Percentiles rank a stretch among this genome's conserved stretches.
Evolutionary conservation across 2,329 filamentous ascomycete genomes (phyloP).

Genomic region (Cercospora sojina): DNA sequence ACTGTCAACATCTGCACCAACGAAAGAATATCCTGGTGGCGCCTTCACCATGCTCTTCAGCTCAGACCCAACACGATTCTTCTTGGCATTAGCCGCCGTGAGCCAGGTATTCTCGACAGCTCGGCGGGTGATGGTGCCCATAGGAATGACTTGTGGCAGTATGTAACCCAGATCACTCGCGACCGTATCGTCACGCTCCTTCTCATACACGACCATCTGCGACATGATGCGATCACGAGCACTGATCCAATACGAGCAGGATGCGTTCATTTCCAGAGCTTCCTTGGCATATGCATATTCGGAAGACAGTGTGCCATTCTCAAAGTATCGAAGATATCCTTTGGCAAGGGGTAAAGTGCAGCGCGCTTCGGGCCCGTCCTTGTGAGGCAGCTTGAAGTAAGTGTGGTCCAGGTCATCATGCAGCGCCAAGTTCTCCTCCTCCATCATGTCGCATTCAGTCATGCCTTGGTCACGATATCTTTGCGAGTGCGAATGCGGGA

Average conservation of each 20-base stretch:
- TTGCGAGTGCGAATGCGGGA: constrained; percentile 60
- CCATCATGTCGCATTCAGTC: constrained; percentile 70
- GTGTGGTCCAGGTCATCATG: constrained; percentile 63
- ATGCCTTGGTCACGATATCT: constrained; percentile 72
- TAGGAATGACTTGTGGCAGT: constrained; percentile 90
- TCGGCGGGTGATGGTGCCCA: constrained; percentile 93
- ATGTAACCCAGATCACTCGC: constrained; percentile 69
- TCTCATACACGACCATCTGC: constrained; percentile 90
- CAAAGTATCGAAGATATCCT: constrained; percentile 85
- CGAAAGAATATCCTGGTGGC: constrained; percentile 85
- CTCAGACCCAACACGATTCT: constrained; percentile 92
- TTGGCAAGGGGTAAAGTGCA: constrained; percentile 90
- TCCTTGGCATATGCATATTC: constrained; percentile 90
- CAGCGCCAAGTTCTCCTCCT: constrained; percentile 67
- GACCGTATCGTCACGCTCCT: constrained; percentile 49
- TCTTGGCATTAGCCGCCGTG: constrained; percentile 94
- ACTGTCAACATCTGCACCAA: constrained; percentile 95
- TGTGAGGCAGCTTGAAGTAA: constrained; percentile 95
- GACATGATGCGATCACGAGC: constrained; percentile 87
- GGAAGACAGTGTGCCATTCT: constrained; percentile 81
- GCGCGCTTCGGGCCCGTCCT: constrained; percentile 82
- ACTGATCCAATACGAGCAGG: constrained; percentile 98
- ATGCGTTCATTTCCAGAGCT: constrained; percentile 96
- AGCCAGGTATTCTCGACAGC: constrained; percentile 98
- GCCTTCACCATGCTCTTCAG: constrained; percentile 96